Conservation (phyloP, 768 basidiomycete species). For the Amanita exitialis region DNA sequence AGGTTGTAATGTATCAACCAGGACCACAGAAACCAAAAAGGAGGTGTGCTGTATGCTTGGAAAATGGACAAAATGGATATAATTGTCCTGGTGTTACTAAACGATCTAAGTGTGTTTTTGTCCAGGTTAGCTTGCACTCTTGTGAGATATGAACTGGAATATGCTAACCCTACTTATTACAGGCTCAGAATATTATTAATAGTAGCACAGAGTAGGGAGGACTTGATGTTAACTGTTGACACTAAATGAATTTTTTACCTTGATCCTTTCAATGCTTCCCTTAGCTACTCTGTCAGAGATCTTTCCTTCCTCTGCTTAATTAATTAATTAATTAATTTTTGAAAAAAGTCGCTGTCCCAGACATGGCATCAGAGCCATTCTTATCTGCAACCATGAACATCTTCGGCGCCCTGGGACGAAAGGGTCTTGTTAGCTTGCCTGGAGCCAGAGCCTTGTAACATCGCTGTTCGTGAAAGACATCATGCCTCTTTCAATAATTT, state of each 20-base stretch:
- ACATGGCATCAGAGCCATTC: too few species aligned
- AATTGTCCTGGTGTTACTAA: neutral
- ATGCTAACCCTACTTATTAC: neutral
- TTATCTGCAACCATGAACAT: constrained; percentile 7
- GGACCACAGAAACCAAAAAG: neutral
- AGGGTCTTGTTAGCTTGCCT: constrained; percentile 36
- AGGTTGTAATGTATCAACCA: neutral
- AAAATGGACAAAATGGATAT: neutral
- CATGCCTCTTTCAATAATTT: constrained; percentile 38
- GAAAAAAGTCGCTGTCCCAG: too few species aligned
- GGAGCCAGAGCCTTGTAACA: constrained; percentile 31
- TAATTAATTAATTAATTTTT: too few species aligned
- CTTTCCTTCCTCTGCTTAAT: too few species aligned
- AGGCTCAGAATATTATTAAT: neutral
- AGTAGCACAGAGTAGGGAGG: too few species aligned
- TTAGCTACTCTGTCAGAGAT: too few species aligned
- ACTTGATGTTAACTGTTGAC: too few species aligned
- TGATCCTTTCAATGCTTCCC: too few species aligned
- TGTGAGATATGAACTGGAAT: neutral
- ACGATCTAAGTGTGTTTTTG: neutral
- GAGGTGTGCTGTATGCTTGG: neutral
- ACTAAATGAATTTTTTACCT: too few species aligned
- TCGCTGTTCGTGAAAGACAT: constrained; percentile 39
- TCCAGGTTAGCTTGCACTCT: neutral
- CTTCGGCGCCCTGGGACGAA: constrained; percentile 15